Conservation (phyloP, 225 moss, liverwort and hornwort genomes). For the Ulota crispa region DNA sequence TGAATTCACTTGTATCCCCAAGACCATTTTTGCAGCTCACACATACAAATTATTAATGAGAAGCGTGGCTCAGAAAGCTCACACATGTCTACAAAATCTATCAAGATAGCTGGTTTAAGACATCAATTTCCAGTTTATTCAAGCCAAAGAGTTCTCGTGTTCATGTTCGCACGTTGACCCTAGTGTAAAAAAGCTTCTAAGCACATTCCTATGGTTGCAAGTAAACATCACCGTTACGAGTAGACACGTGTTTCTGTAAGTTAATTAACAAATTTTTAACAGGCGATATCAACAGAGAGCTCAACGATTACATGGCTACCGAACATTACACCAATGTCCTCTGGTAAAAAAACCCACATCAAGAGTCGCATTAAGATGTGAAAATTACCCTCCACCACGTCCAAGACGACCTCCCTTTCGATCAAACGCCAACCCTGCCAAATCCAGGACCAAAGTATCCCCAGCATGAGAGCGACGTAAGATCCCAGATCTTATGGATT, state of each 20-base stretch:
- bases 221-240: background rate
- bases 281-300: background rate
- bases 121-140: background rate
- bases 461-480: constrained; percentile 1
- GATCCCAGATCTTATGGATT: background rate
- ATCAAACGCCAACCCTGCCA: constrained; percentile 88
- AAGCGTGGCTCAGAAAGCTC: background rate
- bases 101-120: background rate
- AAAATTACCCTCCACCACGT: constrained; percentile 93
- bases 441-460: constrained; percentile 21
- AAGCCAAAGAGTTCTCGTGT: background rate
- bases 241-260: background rate
- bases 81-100: constrained; percentile 4
- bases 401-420: constrained; percentile 82
- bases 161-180: background rate
- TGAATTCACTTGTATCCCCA: background rate
- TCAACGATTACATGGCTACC: background rate
- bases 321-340: background rate
- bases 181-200: background rate
- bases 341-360: background rate
- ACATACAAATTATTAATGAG: background rate
- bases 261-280: background rate
- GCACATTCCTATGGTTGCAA: background rate
- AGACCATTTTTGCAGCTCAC: background rate
- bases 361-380: background rate